phyloP scores from a whole-genome alignment of 192 early-diverging fungal genomes.

The Thoreauomyces humboldtii region DNA sequence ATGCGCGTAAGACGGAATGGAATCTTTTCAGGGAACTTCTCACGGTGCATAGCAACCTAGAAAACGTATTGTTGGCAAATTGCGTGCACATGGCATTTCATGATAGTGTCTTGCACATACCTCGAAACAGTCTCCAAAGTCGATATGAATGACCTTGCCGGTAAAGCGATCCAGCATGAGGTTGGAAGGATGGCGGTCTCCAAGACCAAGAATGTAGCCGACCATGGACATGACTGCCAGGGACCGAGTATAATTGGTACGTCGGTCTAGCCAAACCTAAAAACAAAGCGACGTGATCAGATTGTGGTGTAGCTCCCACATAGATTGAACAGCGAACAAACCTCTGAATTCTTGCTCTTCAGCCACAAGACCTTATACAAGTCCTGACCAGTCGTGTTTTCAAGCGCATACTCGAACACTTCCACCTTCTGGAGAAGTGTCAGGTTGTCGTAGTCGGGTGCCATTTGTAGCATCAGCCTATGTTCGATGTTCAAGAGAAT shows the following conservation, averaged over 20 bases:
- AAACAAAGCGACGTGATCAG: no score
- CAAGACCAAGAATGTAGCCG: constrained; percentile 95
- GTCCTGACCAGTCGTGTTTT: constrained; percentile 89
- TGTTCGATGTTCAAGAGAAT: constrained; percentile 88
- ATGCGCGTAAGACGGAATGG: constrained; percentile 99
- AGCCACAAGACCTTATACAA: constrained; percentile 91
- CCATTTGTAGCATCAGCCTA: constrained; percentile 82
- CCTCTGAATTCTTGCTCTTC: constrained; percentile 92
- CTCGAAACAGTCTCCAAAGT: constrained; percentile 98
- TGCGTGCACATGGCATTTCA: constrained; percentile 1
- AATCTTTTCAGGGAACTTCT: constrained; percentile 95
- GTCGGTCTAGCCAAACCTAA: constrained; percentile 84
- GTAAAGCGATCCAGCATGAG: constrained; percentile 84
- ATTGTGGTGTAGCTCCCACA: no score
- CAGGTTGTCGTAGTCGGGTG: constrained; percentile 86
- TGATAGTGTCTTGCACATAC: constrained; percentile 41
- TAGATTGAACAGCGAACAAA: no score
- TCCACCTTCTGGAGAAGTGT: constrained; percentile 88
- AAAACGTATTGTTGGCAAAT: neutral
- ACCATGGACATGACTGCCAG: constrained; percentile 98
- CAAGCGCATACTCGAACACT: constrained; percentile 89
- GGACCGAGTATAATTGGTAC: constrained; percentile 93
- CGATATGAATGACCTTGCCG: constrained; percentile 95
- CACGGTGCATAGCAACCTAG: constrained; percentile 89
- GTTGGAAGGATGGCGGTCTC: constrained; percentile 95